These are phyloP conservation scores for Violaceomyces palustris DNA, from an alignment of 1,284 basidiomycete genomes.

Conservation along the genomic window DNA sequence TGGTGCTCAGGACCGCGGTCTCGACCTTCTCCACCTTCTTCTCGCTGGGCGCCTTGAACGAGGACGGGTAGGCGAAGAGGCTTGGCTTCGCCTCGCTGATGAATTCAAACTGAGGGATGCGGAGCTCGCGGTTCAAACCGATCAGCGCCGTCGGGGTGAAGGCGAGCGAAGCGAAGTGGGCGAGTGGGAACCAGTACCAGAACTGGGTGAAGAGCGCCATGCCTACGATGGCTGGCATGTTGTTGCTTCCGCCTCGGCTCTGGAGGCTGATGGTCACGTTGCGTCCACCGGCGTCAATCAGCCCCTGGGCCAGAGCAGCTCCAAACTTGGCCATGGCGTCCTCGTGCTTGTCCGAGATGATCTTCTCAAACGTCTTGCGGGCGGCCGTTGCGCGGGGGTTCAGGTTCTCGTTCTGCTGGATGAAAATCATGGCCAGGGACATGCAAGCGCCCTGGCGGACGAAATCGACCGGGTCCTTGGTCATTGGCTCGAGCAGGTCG, in stretches of 20 bases:
- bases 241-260: conserved; percentile 45
- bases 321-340: conserved; percentile 53
- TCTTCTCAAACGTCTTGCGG: conserved; percentile 48
- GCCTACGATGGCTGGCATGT: conserved; percentile 52
- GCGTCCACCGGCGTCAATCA: conserved; percentile 51
- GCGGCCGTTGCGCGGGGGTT: conserved; percentile 47
- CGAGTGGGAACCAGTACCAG: conserved; percentile 54
- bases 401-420: conserved; percentile 51
- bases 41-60: conserved; percentile 43
- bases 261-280: conserved; percentile 51
- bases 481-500: conserved; percentile 50
- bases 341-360: conserved; percentile 51
- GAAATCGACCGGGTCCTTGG: conserved; percentile 52
- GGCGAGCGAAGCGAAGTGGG: conserved; percentile 49
- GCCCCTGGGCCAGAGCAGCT: conserved; percentile 48
- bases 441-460: conserved; percentile 52
- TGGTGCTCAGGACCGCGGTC: conserved; percentile 50
- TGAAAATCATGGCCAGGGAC: conserved; percentile 48
- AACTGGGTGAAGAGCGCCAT: conserved; percentile 53
- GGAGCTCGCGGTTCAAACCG: conserved; percentile 43
- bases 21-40: conserved; percentile 52
- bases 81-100: conserved; percentile 46
- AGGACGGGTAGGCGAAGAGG: conserved; percentile 48
- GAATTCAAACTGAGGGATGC: conserved; percentile 47
- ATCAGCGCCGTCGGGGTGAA: conserved; percentile 51